A percentile compares a stretch with the other conserved stretches of the same genome.
Evolutionary conservation across 1,284 basidiomycete species (phyloP).

Genomic region (Athelia psychrophila): DNA sequence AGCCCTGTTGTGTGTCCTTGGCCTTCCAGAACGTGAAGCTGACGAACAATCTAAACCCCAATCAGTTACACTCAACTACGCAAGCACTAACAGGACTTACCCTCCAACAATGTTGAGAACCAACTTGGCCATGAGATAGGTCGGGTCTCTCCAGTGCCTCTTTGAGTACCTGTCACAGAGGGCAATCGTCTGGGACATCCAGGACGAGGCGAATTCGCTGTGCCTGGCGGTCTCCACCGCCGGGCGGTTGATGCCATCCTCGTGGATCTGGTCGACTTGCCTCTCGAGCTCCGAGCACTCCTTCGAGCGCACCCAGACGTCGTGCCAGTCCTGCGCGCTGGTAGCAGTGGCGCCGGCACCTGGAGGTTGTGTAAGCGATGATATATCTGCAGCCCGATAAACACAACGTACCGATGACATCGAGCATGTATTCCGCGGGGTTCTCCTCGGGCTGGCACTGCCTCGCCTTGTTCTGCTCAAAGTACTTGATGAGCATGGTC

Average conservation of each 20-base stretch:
- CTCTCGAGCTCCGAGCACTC: slow-evolving; percentile 24
- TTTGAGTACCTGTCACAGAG: slow-evolving; percentile 25
- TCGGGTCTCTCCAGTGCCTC: slow-evolving; percentile 46
- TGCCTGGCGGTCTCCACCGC: slow-evolving; percentile 13
- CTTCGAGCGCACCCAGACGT: slow-evolving; percentile 26
- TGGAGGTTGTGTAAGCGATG: too few relatives aligned
- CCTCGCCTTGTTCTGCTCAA: slow-evolving; percentile 43
- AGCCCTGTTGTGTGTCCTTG: slow-evolving; percentile 52
- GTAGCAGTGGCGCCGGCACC: slow-evolving; percentile 24
- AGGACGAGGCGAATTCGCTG: slow-evolving; percentile 39
- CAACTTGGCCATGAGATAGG: slow-evolving; percentile 68
- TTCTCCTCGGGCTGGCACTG: slow-evolving; percentile 19
- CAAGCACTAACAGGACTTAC: slow-evolving; percentile 11
- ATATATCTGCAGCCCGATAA: too few relatives aligned
- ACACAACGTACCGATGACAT: too few relatives aligned
- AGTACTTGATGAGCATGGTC: slow-evolving; percentile 45
- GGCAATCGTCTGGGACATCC: slow-evolving; percentile 37
- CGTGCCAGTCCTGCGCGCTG: slow-evolving; percentile 25
- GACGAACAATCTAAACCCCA: slow-evolving; percentile 40
- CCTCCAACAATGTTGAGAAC: slow-evolving; percentile 36
- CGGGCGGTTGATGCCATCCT: slow-evolving; percentile 13
- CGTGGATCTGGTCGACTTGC: slow-evolving; percentile 25
- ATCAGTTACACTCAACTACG: neutral
- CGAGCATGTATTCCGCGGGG: slow-evolving; percentile 41
- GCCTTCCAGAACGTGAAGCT: slow-evolving; percentile 68